Base-by-base conservation (phyloP, 2,329 filamentous ascomycete species). In the Claviceps arundinis region DNA sequence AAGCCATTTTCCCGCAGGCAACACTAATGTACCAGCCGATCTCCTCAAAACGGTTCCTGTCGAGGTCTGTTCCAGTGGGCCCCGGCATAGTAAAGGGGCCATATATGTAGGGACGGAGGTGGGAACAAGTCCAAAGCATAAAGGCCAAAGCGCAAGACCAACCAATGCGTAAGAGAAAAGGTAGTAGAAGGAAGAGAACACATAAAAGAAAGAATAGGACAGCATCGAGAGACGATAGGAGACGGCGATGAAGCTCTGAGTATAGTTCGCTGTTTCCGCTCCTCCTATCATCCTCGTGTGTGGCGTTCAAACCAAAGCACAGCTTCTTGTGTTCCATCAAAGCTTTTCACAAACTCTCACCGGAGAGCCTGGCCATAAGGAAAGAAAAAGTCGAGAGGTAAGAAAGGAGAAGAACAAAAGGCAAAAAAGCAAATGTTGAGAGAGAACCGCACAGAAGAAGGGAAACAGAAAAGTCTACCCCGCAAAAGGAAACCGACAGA, bases 321-420 rank as follows among this genome's bases (percentile, higher is more conserved):
- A 48, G 45, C 58, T 58, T 62, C 65, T 66, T 60, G 48, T 59
- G 8, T 17, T 16, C 59, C 62, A 46, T 56, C 54, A 51, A 61
- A 60, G 60, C 61, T 62, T 34, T 61, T 60, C 59, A 47, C 56
- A 51, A 34, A 50, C 44, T 47, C 47, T 52, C 57, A 54, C 59
- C 63, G 55, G 58, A 56, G 57, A 60, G 59, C 64, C 62, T 63
- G 55, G 65, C 68, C 66, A 65, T 37, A 47, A 14, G 11, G 26
- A 37, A 61, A 61, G 22, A 8, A 49, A 17, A 17, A 13, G 8
- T 1, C 2, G 34, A n/a, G 8, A 37, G 16, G 14, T 24, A 17
- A 41, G 14, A 19, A 48, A 30, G 22, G 17, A 63, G 61, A 49
- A 41, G 34, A n/a, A 5, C 22, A 26, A 3, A 3, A 30, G 26